phyloP scores from a whole-genome alignment of 2,329 filamentous ascomycete species.

The Periglandula ipomoeae region DNA sequence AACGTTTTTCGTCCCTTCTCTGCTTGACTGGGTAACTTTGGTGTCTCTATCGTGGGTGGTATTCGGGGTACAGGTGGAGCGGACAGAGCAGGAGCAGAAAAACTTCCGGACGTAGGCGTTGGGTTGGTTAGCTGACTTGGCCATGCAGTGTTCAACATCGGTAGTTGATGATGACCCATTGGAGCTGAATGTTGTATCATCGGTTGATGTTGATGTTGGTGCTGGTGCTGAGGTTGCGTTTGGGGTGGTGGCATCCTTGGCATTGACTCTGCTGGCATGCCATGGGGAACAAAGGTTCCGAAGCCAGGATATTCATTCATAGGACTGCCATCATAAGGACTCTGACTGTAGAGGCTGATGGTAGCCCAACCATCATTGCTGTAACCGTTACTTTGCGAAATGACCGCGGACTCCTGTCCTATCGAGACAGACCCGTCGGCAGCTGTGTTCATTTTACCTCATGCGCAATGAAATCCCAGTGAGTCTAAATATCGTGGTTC shows the following conservation, averaged over 20 bases:
- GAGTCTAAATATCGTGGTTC: neutral
- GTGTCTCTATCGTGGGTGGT: conserved; percentile 31
- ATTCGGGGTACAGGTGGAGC: conserved; percentile 46
- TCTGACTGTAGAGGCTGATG: conserved; percentile 56
- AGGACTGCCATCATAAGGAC: conserved; percentile 36
- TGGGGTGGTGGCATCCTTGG: conserved; percentile 42
- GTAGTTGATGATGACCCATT: conserved; percentile 50
- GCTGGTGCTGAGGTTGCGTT: conserved; percentile 23
- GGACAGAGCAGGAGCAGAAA: conserved; percentile 48
- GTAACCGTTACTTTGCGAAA: conserved; percentile 22
- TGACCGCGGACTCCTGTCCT: conserved; percentile 20
- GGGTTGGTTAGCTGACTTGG: conserved; percentile 75
- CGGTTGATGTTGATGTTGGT: conserved; percentile 13
- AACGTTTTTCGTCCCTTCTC: conserved; percentile 74
- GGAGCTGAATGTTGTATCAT: conserved; percentile 25
- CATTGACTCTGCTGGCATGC: conserved; percentile 41
- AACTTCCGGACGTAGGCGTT: conserved; percentile 40
- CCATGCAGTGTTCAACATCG: conserved; percentile 67
- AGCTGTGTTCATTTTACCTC: conserved; percentile 24
- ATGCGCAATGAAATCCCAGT: conserved; percentile 3
- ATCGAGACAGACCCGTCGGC: conserved; percentile 22
- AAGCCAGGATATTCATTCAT: conserved; percentile 59
- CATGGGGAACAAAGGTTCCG: conserved; percentile 44
- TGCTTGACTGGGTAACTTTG: conserved; percentile 27
- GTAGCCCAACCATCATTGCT: conserved; percentile 44